Percentiles rank a stretch among this genome's conserved stretches.
phyloP scores from a whole-genome alignment of 1,139 yeast species.

The Geotrichum bryndzae region DNA sequence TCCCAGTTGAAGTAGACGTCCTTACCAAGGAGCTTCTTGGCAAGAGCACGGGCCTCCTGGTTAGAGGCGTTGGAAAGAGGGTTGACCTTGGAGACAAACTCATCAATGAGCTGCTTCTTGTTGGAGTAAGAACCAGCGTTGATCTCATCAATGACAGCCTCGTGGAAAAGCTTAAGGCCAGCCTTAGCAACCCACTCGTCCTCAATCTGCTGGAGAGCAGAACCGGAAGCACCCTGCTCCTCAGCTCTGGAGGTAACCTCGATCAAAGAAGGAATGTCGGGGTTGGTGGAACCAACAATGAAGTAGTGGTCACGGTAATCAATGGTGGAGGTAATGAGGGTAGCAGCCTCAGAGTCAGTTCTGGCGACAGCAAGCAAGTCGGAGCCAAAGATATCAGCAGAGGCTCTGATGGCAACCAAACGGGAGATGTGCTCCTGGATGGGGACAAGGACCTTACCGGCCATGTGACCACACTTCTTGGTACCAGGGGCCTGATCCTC shows the following conservation, averaged over 20 bases:
- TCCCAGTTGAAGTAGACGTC: constrained; percentile 95
- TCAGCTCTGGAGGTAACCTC: constrained; percentile 81
- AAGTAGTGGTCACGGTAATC: constrained; percentile 94
- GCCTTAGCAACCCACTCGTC: constrained; percentile 79
- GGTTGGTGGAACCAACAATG: constrained; percentile 85
- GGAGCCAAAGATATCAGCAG: constrained; percentile 89
- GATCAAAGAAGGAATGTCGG: constrained; percentile 66
- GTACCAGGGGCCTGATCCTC: constrained; percentile 99
- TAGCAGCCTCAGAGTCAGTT: constrained; percentile 97
- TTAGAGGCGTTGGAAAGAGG: constrained; percentile 73
- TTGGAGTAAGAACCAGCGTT: constrained; percentile 54
- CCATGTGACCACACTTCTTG: constrained; percentile 97
- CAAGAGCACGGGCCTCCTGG: constrained; percentile 74
- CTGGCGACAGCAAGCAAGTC: constrained; percentile 86
- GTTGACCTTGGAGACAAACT: constrained; percentile 63
- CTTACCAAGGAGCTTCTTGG: constrained; percentile 70
- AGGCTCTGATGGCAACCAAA: constrained; percentile 87
- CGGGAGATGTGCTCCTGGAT: constrained; percentile 95
- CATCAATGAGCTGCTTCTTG: constrained; percentile 58
- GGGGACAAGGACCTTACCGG: constrained; percentile 96
- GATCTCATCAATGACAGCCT: constrained; percentile 85
- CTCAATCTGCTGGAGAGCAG: constrained; percentile 65
- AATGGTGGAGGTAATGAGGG: constrained; percentile 85
- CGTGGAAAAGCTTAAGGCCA: constrained; percentile 80
- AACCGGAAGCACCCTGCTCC: constrained; percentile 63